Conservation (phyloP, 768 basidiomycete genomes). For the Kwoniella sp. region DNA sequence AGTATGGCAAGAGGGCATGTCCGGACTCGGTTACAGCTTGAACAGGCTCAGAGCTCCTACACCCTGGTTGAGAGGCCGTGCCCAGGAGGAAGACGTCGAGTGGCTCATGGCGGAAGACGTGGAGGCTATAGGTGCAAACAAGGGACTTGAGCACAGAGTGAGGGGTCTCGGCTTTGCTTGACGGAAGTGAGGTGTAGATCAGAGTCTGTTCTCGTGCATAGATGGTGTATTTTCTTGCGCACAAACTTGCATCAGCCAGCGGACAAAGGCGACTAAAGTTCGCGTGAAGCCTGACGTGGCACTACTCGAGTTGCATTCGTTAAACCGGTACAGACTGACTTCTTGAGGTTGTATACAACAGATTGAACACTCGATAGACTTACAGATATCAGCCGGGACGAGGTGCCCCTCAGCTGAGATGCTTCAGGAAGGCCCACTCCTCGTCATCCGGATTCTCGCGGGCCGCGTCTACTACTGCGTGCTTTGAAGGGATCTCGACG, state of each 20-base stretch:
- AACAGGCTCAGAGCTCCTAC: slow-evolving; percentile 19
- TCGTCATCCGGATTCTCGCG: slow-evolving; percentile 6
- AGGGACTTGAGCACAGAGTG: slow-evolving; percentile 1
- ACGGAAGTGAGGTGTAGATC: not conserved
- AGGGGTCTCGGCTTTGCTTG: slow-evolving; percentile 6
- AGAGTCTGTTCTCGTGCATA: not conserved
- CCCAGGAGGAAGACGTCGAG: slow-evolving; percentile 14
- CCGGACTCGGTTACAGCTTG: slow-evolving; percentile 19
- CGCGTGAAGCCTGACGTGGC: too few relatives aligned
- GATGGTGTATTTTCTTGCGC: slow-evolving; percentile 4
- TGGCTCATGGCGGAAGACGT: slow-evolving; percentile 15
- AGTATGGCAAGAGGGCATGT: slow-evolving; percentile 1
- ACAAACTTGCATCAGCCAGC: too few relatives aligned
- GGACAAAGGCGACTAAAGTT: too few relatives aligned
- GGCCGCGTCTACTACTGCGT: not conserved
- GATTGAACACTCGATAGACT: too few relatives aligned
- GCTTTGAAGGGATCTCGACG: slow-evolving; percentile 9
- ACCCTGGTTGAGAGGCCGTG: slow-evolving; percentile 11
- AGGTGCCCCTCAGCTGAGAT: slow-evolving; percentile 1
- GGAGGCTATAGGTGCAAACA: not conserved
- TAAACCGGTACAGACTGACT: too few relatives aligned
- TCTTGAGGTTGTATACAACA: too few relatives aligned
- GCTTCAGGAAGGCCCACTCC: slow-evolving; percentile 19
- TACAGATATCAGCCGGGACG: too few relatives aligned
- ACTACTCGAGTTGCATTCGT: too few relatives aligned